Conservation (phyloP, 192 early-diverging fungal genomes). For the Funneliformis mosseae region DNA sequence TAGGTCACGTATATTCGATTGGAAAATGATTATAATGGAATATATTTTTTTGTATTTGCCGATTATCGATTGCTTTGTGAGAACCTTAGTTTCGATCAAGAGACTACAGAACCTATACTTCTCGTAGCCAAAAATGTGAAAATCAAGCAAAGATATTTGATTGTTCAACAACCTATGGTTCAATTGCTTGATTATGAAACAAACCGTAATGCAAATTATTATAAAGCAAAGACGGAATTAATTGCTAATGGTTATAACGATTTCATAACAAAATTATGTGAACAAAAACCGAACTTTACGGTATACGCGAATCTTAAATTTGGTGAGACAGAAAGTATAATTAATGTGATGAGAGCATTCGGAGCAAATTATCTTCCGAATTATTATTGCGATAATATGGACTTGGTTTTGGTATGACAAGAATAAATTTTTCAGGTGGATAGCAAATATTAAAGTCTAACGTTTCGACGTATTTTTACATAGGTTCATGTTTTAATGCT, state of each 20-base stretch:
- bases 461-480: neutral
- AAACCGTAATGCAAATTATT: neutral
- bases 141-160: neutral
- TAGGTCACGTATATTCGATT: neutral
- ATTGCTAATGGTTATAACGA: neutral
- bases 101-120: neutral
- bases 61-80: neutral
- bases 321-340: neutral
- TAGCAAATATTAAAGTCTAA: neutral
- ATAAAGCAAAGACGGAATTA: neutral
- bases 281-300: neutral
- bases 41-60: neutral
- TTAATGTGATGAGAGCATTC: neutral
- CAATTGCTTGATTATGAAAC: neutral
- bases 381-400: neutral
- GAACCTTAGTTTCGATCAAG: neutral
- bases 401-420: neutral
- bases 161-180: neutral
- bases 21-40: neutral
- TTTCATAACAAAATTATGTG: neutral
- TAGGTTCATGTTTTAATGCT: neutral
- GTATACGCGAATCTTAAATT: neutral
- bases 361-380: neutral
- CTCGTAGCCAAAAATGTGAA: neutral
- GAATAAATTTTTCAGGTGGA: neutral